Evolutionary conservation across 164 flowering plant genomes (phyloP).

Genomic region (Magnolia sinica): DNA sequence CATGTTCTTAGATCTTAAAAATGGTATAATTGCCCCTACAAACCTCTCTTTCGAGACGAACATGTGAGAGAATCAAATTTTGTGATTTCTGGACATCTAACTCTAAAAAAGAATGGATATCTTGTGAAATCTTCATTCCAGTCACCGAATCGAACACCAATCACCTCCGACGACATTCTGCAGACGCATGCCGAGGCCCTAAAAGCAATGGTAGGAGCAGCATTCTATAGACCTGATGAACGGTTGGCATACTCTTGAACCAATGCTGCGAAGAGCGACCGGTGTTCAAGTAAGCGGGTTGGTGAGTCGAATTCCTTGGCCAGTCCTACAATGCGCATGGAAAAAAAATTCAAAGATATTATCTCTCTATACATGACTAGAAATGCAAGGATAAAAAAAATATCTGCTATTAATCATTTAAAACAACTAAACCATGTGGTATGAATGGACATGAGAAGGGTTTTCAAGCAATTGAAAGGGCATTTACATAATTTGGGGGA

Average conservation of each 20-base stretch:
- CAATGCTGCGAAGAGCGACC: slow-evolving; percentile 71
- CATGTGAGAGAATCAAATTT: not conserved
- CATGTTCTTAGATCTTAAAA: no score
- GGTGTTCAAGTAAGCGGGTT: slow-evolving; percentile 62
- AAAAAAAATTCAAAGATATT: not conserved
- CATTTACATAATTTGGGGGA: no score
- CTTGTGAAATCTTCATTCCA: not conserved
- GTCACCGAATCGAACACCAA: not conserved
- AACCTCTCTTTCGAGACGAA: not conserved
- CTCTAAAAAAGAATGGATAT: not conserved
- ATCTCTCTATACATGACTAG: not conserved
- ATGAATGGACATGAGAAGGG: not conserved
- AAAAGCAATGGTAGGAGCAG: not conserved
- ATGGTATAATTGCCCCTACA: not conserved
- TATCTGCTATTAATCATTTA: not conserved
- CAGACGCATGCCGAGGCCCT: not conserved
- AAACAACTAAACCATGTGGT: not conserved
- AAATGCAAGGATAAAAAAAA: no score
- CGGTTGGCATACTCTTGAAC: slow-evolving; percentile 92
- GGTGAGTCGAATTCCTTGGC: slow-evolving; percentile 81
- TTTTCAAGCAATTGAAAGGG: not conserved
- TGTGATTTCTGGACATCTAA: not conserved
- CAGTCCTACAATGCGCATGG: slow-evolving; percentile 41
- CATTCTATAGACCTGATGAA: slow-evolving; percentile 48
- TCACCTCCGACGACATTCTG: not conserved